Conservation (phyloP, 441 rosid genomes). For the Melianthus villosus region DNA sequence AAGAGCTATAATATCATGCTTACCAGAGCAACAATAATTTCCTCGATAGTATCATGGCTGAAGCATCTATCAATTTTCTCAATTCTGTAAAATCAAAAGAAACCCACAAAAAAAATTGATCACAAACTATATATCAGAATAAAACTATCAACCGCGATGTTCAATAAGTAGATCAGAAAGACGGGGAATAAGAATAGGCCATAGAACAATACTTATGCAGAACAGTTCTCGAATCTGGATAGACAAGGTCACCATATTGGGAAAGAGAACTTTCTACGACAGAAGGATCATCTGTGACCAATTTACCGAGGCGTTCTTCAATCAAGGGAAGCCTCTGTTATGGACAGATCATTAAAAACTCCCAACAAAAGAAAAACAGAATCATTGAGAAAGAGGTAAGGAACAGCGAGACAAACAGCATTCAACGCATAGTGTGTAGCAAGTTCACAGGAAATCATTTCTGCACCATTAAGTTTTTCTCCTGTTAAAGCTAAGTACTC, state of each 20-base stretch:
- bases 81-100: constrained; percentile 27
- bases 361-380: too few relatives aligned
- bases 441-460: constrained; percentile 83
- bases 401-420: constrained; percentile 26
- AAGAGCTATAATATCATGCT: constrained; percentile 12
- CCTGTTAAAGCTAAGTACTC: constrained; percentile 79
- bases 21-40: constrained; percentile 61
- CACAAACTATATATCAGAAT: constrained; percentile 5
- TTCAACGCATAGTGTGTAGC: constrained; percentile 69
- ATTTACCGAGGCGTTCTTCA: constrained; percentile 67
- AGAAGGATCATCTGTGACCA: constrained; percentile 61
- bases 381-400: constrained; percentile 4
- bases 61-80: constrained; percentile 65
- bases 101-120: constrained; percentile 1
- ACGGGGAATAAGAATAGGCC: constrained; percentile 1
- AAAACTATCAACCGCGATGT: too few relatives aligned
- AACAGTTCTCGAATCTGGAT: constrained; percentile 46
- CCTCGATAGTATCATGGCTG: constrained; percentile 69
- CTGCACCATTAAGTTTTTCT: constrained; percentile 63
- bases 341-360: constrained; percentile 9
- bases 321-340: constrained; percentile 52
- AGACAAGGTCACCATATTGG: constrained; percentile 75
- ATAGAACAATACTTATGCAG: constrained; percentile 36
- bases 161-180: not conserved
- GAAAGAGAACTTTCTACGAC: constrained; percentile 63